phyloP scores from a whole-genome alignment of 352 stramenopile species.

The Thalassiosira gravida region DNA sequence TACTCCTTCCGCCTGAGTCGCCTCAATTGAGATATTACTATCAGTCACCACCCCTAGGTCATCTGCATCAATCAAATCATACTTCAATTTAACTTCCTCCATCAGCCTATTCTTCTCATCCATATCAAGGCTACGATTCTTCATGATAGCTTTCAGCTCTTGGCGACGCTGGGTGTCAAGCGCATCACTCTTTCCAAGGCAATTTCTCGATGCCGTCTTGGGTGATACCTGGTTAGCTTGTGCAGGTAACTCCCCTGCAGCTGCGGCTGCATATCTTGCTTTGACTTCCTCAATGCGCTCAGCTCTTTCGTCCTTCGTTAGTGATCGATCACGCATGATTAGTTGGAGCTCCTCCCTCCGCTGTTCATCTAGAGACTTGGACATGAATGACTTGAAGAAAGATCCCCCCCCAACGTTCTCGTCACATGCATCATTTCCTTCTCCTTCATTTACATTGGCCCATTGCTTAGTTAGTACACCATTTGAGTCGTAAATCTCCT shows the following conservation, averaged over 20 bases:
- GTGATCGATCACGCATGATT: slow-evolving; percentile 12
- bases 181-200: background rate
- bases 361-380: slow-evolving; percentile 8
- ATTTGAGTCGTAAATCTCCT: no score
- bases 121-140: background rate
- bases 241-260: no score
- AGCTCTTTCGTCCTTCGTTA: slow-evolving; percentile 6
- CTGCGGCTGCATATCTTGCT: slow-evolving; percentile 1
- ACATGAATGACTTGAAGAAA: slow-evolving; percentile 1
- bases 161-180: background rate
- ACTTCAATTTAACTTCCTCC: slow-evolving; percentile 1
- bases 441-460: slow-evolving; percentile 16
- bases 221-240: background rate
- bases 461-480: slow-evolving; percentile 20
- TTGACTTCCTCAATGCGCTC: slow-evolving; percentile 9
- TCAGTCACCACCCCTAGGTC: background rate
- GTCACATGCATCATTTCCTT: background rate
- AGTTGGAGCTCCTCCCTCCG: background rate
- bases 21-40: no score
- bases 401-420: background rate
- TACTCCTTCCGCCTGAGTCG: no score
- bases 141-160: slow-evolving; percentile 9
- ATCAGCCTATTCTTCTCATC: slow-evolving; percentile 3
- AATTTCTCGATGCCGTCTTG: background rate
- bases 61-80: background rate